A percentile compares a stretch with the other conserved stretches of the same genome.
Evolutionary conservation across 2,329 filamentous ascomycete genomes (phyloP).

Genomic region (Phoma sp.): DNA sequence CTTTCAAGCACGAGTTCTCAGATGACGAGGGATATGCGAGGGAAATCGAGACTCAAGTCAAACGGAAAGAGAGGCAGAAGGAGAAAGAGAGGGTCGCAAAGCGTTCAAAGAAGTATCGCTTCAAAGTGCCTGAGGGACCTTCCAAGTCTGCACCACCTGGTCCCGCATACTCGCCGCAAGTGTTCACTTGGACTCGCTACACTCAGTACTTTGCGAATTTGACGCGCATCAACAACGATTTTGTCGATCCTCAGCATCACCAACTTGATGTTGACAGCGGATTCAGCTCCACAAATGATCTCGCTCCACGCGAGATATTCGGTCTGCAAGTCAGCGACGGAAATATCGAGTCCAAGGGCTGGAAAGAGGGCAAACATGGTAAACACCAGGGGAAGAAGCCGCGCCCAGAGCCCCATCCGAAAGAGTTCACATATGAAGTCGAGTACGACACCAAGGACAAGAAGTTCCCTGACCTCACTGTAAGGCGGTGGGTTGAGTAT

Average conservation of each 20-base stretch:
- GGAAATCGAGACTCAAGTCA: conserved; percentile 54
- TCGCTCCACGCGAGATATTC: conserved; percentile 28
- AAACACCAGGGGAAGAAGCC: conserved; percentile 60
- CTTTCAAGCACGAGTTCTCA: conserved; percentile 13
- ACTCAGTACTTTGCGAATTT: conserved; percentile 94
- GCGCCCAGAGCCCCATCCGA: conserved; percentile 62
- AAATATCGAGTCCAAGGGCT: conserved; percentile 50
- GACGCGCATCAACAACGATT: conserved; percentile 83
- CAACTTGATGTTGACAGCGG: not conserved
- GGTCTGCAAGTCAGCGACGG: conserved; percentile 36
- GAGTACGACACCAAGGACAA: conserved; percentile 88
- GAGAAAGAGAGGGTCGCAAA: conserved; percentile 35
- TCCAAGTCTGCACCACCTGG: conserved; percentile 76
- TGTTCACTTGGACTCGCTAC: conserved; percentile 78
- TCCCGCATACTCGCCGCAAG: conserved; percentile 87
- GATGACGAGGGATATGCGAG: conserved; percentile 46
- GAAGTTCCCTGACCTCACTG: conserved; percentile 83
- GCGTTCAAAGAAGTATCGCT: conserved; percentile 52
- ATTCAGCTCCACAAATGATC: conserved; percentile 12
- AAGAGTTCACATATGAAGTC: conserved; percentile 74
- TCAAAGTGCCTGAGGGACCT: conserved; percentile 70
- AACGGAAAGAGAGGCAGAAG: conserved; percentile 57
- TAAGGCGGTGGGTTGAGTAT: conserved; percentile 78
- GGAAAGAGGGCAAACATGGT: conserved; percentile 70
- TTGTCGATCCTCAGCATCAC: conserved; percentile 38